A percentile compares a stretch with the other conserved stretches of the same genome.
phyloP scores from a whole-genome alignment of 192 early-diverging fungal genomes.

The Entomortierella parvispora region DNA sequence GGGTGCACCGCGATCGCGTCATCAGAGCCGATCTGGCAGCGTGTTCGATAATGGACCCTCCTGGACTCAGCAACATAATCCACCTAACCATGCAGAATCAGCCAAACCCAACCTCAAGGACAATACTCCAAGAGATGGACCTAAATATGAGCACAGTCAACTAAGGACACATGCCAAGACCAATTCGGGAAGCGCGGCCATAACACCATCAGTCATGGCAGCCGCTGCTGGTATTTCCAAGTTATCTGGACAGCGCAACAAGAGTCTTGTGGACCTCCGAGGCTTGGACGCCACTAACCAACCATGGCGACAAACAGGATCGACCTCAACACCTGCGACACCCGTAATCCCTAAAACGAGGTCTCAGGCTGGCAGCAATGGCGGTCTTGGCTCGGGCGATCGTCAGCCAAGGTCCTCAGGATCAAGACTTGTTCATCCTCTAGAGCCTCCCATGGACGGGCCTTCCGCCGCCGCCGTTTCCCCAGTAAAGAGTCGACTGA shows the following conservation, averaged over 20 bases:
- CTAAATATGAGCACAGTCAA: constrained; percentile 41
- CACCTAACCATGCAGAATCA: background rate
- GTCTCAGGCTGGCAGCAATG: background rate
- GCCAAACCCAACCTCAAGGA: constrained; percentile 1
- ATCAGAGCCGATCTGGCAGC: constrained; percentile 39
- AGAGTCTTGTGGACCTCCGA: constrained; percentile 40
- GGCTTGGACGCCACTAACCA: constrained; percentile 26
- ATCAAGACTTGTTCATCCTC: background rate
- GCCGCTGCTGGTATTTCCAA: background rate
- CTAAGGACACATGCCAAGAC: constrained; percentile 18
- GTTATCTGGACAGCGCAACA: constrained; percentile 42
- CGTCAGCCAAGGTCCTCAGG: too few relatives aligned
- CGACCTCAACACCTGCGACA: background rate
- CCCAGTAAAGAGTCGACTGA: background rate
- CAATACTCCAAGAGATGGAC: background rate
- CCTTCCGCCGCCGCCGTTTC: too few relatives aligned
- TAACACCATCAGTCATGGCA: too few relatives aligned
- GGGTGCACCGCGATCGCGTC: constrained; percentile 27
- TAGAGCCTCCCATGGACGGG: too few relatives aligned
- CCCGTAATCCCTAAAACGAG: background rate
- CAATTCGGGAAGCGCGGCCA: background rate
- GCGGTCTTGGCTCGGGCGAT: background rate
- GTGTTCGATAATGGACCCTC: constrained; percentile 20
- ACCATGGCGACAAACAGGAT: constrained; percentile 29
- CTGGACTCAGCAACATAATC: background rate